A percentile compares a stretch with the other conserved stretches of the same genome.
phyloP scores from a whole-genome alignment of 2,329 filamentous ascomycete species.

The Mycosphaerella arachidis region DNA sequence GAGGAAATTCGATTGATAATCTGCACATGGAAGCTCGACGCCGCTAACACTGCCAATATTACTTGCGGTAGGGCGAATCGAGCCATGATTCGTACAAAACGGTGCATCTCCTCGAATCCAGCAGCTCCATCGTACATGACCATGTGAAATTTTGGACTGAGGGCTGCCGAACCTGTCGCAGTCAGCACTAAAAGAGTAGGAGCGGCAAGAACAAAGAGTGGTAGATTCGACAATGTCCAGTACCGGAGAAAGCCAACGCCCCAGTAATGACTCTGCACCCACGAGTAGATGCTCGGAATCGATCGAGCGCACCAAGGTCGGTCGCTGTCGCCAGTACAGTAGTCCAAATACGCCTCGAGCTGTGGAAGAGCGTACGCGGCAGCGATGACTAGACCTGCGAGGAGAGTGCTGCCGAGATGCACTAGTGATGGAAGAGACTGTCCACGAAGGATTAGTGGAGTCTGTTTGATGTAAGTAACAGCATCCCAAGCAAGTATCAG shows the following conservation, averaged over 20 bases:
- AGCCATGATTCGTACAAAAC: slow-evolving; percentile 31
- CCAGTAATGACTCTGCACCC: slow-evolving; percentile 89
- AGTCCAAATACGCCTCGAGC: slow-evolving; percentile 65
- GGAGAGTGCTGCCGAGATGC: slow-evolving; percentile 41
- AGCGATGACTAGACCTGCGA: slow-evolving; percentile 65
- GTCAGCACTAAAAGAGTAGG: slow-evolving; percentile 70
- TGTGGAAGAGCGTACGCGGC: slow-evolving; percentile 70
- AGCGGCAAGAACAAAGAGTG: slow-evolving; percentile 76
- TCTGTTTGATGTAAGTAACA: slow-evolving; percentile 38
- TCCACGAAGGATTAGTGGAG: slow-evolving; percentile 36
- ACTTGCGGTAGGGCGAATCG: slow-evolving; percentile 69
- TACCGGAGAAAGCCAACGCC: slow-evolving; percentile 82
- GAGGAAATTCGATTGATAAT: slow-evolving; percentile 87
- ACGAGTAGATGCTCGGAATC: slow-evolving; percentile 86
- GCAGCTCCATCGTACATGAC: background rate
- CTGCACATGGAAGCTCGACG: slow-evolving; percentile 85
- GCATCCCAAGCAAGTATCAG: slow-evolving; percentile 66
- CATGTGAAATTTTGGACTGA: background rate
- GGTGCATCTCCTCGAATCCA: background rate
- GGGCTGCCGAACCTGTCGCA: slow-evolving; percentile 45
- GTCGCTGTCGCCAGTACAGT: slow-evolving; percentile 48
- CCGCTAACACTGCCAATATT: slow-evolving; percentile 63
- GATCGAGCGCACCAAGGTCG: slow-evolving; percentile 69
- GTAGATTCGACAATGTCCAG: slow-evolving; percentile 82
- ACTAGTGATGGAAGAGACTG: slow-evolving; percentile 10